Base-by-base conservation (phyloP, 2,329 filamentous ascomycete genomes). In the Fulvia fulva region DNA sequence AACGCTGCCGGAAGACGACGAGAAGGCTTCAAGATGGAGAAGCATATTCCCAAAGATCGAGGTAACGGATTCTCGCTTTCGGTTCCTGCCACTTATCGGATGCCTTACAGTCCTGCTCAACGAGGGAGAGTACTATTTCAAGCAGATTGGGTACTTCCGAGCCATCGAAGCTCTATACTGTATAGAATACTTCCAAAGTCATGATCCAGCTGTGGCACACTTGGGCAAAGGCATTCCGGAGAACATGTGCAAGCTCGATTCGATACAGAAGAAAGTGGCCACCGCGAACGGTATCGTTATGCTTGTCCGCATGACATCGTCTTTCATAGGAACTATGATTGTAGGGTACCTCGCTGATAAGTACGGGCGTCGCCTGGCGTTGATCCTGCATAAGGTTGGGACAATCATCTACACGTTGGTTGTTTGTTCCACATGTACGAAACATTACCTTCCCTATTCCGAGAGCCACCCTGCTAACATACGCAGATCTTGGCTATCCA, bases 41-140 rank as follows among this genome's bases (percentile, higher is more conserved):
- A 47, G 34, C 21, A 25, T 51, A 8, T 22, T 57, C 7, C 55
- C 55, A 5, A 21, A 57, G 14, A 51, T 57, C 16, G 26, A 51
- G 3, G 55, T 57, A 22, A 52, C 32, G 2, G 47, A 57, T 9
- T 47, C 55, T 9, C 55, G 55, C 25, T 57, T 51, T 23, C 55
- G 55, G 16, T 57, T 51, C 25, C 32, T 57, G 19, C 55, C 55
- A 43, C 46, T 57, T 7, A 19, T 57, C 8, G 55, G 55, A 30
- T 57, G 55, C 25, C 28, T 57, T 7, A 47, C 51, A 14, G 47
- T 57, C 5, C 47, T 57, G 46, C 47, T 57, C 47, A 57, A 57
- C 34, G 55, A 57, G 21, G 55, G 46, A 44, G 55, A 57, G 45
- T 57, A 57, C 55, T 57, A 22, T 37, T 57, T 57, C 55, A 57